phyloP scores from a whole-genome alignment of 352 stramenopile genomes.

The Thalassiosira oceanica region DNA sequence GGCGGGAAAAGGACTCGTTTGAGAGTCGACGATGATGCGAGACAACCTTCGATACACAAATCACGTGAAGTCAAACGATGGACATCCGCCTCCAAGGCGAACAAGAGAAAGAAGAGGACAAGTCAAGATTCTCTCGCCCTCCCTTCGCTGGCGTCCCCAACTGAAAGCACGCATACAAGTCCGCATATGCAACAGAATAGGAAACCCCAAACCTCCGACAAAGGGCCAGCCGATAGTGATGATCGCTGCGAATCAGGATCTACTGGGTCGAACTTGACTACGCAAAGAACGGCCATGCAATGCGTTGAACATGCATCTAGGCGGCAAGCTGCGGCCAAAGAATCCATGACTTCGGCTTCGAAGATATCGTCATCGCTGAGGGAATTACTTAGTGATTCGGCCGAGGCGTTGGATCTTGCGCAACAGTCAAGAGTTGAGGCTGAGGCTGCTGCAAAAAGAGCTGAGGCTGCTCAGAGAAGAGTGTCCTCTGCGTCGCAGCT shows the following conservation, averaged over 20 bases:
- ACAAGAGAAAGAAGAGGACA: too few relatives aligned
- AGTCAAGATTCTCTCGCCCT: background rate
- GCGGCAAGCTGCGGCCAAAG: conserved; percentile 20
- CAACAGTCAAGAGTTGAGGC: conserved; percentile 17
- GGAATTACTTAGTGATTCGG: conserved; percentile 18
- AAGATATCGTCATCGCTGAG: conserved; percentile 21
- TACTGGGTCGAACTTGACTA: too few relatives aligned
- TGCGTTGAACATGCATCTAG: conserved; percentile 17
- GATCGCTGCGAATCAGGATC: too few relatives aligned
- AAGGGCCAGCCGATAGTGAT: too few relatives aligned
- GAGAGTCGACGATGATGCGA: too few relatives aligned
- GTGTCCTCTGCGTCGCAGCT: conserved; percentile 16
- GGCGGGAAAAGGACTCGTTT: too few relatives aligned
- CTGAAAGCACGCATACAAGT: too few relatives aligned
- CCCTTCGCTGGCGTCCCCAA: background rate
- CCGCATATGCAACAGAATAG: too few relatives aligned
- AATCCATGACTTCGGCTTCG: conserved; percentile 5
- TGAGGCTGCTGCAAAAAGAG: conserved; percentile 12
- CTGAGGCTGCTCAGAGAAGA: conserved; percentile 10
- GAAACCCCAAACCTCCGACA: too few relatives aligned
- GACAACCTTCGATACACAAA: too few relatives aligned
- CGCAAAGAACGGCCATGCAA: conserved; percentile 22
- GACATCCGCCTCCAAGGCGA: too few relatives aligned
- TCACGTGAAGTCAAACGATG: too few relatives aligned
- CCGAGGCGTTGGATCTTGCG: conserved; percentile 8